A percentile compares a stretch with the other conserved stretches of the same genome.
Evolutionary conservation across 768 basidiomycete genomes (phyloP).

Genomic region (Lyophyllum decastes): DNA sequence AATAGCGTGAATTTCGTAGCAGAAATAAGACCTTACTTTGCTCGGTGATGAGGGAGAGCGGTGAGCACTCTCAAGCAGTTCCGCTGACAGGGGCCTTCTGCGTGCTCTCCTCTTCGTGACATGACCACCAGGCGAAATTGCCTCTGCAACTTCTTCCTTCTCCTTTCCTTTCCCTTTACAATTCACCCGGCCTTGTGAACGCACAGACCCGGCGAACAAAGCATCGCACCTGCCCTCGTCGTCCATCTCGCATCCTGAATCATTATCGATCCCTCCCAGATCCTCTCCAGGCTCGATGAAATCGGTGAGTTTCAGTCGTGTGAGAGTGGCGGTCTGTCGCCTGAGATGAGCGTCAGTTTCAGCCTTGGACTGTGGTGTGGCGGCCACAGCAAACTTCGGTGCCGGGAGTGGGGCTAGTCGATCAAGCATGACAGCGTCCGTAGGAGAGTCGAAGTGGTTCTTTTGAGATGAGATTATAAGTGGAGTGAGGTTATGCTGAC

Average conservation of each 20-base stretch:
- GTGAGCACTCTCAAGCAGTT: constrained; percentile 52
- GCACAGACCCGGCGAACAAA: constrained; percentile 30
- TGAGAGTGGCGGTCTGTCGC: constrained; percentile 66
- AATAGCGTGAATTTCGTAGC: background rate
- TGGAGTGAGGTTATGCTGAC: constrained; percentile 48
- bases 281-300: constrained; percentile 47
- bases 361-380: constrained; percentile 53
- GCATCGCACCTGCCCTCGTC: constrained; percentile 39
- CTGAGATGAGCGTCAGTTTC: constrained; percentile 52
- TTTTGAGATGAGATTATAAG: constrained; percentile 45
- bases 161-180: constrained; percentile 44
- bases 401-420: constrained; percentile 56
- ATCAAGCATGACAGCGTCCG: constrained; percentile 44
- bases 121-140: constrained; percentile 77
- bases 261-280: constrained; percentile 40
- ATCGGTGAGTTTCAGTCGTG: constrained; percentile 60
- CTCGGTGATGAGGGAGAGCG: constrained; percentile 44
- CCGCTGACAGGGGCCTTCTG: constrained; percentile 68
- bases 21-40: constrained; percentile 31
- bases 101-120: constrained; percentile 75
- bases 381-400: constrained; percentile 44
- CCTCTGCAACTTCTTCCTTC: constrained; percentile 63
- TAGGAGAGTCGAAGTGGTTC: constrained; percentile 31
- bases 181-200: constrained; percentile 22
- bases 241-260: constrained; percentile 54